A percentile compares a stretch with the other conserved stretches of the same genome.
These are phyloP conservation scores for Paecilomyces variotii DNA, from an alignment of 2,329 filamentous ascomycete species.

Conservation along the genomic window DNA sequence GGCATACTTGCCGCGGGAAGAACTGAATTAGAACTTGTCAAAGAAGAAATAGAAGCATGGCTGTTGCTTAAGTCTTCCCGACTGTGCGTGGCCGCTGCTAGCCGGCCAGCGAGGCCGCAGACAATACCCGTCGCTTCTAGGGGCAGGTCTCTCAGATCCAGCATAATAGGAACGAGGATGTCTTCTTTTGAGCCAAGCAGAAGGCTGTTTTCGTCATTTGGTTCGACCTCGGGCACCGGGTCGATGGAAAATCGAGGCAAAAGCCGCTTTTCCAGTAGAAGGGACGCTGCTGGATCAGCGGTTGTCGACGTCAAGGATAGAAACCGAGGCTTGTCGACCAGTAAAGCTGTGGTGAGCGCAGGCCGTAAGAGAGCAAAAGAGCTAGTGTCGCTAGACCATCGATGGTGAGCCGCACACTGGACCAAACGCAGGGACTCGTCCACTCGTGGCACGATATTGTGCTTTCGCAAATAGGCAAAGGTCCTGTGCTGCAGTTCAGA, in stretches of 20 bases:
- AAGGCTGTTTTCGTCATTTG: constrained; percentile 49
- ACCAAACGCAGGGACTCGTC: constrained; percentile 63
- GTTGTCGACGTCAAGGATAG: constrained; percentile 40
- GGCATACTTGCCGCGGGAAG: not conserved
- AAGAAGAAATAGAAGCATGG: constrained; percentile 8
- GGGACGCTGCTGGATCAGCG: constrained; percentile 37
- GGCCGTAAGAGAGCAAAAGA: constrained; percentile 32
- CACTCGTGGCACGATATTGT: constrained; percentile 65
- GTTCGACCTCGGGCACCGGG: constrained; percentile 32
- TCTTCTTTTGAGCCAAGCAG: constrained; percentile 65
- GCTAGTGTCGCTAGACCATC: constrained; percentile 32
- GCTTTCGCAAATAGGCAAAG: constrained; percentile 71
- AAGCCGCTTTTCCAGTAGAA: constrained; percentile 38
- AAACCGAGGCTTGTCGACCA: constrained; percentile 39
- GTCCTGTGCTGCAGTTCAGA: constrained; percentile 75
- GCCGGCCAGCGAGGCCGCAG: constrained; percentile 77
- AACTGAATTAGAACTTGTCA: not conserved
- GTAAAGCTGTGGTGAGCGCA: constrained; percentile 28
- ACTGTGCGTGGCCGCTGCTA: constrained; percentile 63
- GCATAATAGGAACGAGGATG: constrained; percentile 73
- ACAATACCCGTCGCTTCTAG: constrained; percentile 90
- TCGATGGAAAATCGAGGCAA: constrained; percentile 62
- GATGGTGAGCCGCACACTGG: constrained; percentile 64
- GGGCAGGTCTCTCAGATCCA: constrained; percentile 73
- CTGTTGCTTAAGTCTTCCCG: constrained; percentile 25